These are phyloP conservation scores for Leccinum longicurvipes DNA, from an alignment of 768 basidiomycete genomes.

Conservation along the genomic window DNA sequence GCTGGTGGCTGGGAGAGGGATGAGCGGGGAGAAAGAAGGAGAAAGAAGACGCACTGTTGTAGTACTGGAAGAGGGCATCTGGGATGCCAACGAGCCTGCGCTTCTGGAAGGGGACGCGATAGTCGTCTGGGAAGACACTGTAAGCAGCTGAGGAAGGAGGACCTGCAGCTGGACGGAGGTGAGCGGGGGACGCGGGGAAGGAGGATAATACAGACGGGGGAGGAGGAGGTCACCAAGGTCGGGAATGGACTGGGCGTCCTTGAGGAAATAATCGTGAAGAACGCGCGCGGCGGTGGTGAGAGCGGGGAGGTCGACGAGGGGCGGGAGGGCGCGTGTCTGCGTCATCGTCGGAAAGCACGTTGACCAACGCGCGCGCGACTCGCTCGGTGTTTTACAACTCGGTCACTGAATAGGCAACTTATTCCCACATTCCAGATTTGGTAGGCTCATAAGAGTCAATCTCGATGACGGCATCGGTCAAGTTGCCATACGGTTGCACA, in stretches of 20 bases:
- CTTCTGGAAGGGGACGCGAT: constrained; percentile 77
- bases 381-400: neutral
- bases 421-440: constrained; percentile 5
- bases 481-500: constrained; percentile 86
- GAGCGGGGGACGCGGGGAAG: neutral
- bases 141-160: constrained; percentile 75
- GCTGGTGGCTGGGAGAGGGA: constrained; percentile 47
- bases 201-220: constrained; percentile 43
- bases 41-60: constrained; percentile 53
- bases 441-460: constrained; percentile 43
- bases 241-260: constrained; percentile 72
- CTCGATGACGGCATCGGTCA: constrained; percentile 84
- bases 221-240: constrained; percentile 71
- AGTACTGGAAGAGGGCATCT: constrained; percentile 74
- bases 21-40: constrained; percentile 7
- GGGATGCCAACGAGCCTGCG: constrained; percentile 73
- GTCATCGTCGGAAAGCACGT: constrained; percentile 12
- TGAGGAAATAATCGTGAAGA: constrained; percentile 63
- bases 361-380: neutral
- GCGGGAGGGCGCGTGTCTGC: constrained; percentile 16
- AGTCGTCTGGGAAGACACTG: constrained; percentile 73
- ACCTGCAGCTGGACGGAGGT: constrained; percentile 45
- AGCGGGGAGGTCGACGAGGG: constrained; percentile 54
- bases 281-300: constrained; percentile 66
- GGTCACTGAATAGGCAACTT: neutral